Evolutionary conservation across 2,329 filamentous ascomycete genomes (phyloP).

Genomic region (Alternaria brassicae): DNA sequence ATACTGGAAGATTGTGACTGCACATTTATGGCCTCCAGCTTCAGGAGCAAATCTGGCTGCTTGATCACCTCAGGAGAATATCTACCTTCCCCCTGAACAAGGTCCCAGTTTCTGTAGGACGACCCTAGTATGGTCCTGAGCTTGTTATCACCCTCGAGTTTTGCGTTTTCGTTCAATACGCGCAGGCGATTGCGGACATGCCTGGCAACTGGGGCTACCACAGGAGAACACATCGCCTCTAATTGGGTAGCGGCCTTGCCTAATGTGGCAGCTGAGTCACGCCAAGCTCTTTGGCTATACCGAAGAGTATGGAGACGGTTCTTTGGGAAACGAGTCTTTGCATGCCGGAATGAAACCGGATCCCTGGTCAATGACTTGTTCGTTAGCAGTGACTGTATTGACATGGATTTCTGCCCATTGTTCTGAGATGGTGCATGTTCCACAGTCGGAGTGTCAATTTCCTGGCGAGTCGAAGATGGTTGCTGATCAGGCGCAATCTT

Average conservation of each 20-base stretch:
- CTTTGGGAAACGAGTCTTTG: neutral
- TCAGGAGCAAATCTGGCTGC: neutral
- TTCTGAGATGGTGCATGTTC: neutral
- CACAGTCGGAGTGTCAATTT: neutral
- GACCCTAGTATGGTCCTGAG: neutral
- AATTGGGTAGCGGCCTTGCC: neutral
- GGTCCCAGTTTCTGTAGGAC: neutral
- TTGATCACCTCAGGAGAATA: neutral
- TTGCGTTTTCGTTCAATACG: neutral
- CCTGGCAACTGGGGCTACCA: neutral
- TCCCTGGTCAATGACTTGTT: neutral
- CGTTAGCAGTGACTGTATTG: neutral
- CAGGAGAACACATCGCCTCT: neutral
- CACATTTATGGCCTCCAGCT: neutral
- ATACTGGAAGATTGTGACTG: neutral
- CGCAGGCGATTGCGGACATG: conserved; percentile 1
- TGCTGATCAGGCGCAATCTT: neutral
- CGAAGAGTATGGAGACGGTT: neutral
- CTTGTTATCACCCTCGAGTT: neutral
- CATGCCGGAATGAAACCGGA: neutral
- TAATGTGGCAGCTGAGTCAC: neutral
- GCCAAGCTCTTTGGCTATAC: neutral
- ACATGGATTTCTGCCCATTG: neutral
- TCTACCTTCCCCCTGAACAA: neutral
- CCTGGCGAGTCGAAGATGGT: neutral